Evolutionary conservation across 495 filamentous ascomycete genomes (phyloP), one percentile per base, ranked within the genome.

Genomic region (Aspergillus nidulans): DNA sequence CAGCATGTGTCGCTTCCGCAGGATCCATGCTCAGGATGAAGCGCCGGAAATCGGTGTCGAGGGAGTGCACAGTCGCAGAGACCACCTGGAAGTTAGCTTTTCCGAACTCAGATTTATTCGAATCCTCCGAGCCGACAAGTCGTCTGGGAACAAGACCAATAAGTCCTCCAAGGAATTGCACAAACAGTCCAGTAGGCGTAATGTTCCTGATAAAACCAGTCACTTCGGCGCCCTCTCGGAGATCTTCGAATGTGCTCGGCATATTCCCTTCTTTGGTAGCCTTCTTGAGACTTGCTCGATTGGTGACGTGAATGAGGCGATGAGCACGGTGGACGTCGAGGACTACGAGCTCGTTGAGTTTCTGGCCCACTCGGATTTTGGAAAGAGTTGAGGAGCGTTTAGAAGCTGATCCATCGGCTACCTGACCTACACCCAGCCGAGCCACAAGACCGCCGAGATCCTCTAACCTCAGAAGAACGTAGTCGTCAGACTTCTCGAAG

Each of bases 151-250:
- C 75, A 38, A 96, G 70, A 12, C 89, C 92, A 36, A 81, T 86
- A 38, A 95, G 63, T 19, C 85, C 85, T 50, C 86, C 88, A 15
- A 84, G 80, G 72, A 95, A 96, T 60, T 91, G 84, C 10, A 96
- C 81, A 56, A 96, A 96, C 18, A 87, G 75, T 32, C 85, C 89
- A 3, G 81, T 86, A n/a, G 79, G 67, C 6, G 88, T 89, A 39
- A 92, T 86, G 58, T 89, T 92, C 44, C 85, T 84, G 24, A 97
- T 80, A 64, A 92, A 96, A n/a, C 94, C 94, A 54, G 80, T 79
- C 6, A 92, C 81, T 15, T 76, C 71, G 23, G 84, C 72, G 18
- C 86, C 87, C 53, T 90, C 80, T 38, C 81, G 73, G 16, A 91
- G 77, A 56, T 90, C 83, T 34, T 87, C 84, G 47, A 95, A 84